Conservation (phyloP, 306 rosid genomes). For the Hippophae rhamnoides region DNA sequence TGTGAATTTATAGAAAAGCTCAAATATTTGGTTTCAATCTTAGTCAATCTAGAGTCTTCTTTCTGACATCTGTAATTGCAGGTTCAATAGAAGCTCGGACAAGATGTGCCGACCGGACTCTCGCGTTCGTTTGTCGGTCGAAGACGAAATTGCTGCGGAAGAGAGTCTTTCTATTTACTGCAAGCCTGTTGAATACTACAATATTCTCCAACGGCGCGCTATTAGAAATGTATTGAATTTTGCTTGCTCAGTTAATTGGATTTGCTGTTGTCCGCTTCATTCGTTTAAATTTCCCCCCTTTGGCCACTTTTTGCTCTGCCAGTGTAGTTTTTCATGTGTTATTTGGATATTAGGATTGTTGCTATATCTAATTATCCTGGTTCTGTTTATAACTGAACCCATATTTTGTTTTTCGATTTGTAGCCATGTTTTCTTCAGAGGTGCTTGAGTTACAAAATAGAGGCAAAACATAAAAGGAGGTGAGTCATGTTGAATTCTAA, state of each 20-base stretch:
- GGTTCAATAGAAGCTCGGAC: constrained; percentile 7
- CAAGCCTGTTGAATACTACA: constrained; percentile 78
- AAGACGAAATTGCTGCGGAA: constrained; percentile 59
- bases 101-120: constrained; percentile 46
- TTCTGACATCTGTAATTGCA: background rate
- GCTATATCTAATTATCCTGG: background rate
- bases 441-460: constrained; percentile 60
- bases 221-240: constrained; percentile 31
- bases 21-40: background rate
- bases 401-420: constrained; percentile 12
- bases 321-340: background rate
- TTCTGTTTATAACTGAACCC: constrained; percentile 18
- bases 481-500: constrained; percentile 6
- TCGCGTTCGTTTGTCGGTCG: constrained; percentile 42
- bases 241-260: background rate
- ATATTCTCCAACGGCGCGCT: constrained; percentile 52
- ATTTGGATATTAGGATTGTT: background rate
- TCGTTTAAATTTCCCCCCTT: no score
- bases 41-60: background rate
- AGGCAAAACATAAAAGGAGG: constrained; percentile 68
- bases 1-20: background rate
- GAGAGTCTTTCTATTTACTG: constrained; percentile 61
- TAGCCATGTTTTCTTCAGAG: constrained; percentile 67
- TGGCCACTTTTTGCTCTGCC: background rate
- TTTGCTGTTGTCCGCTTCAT: background rate